A percentile compares a stretch with the other conserved stretches of the same genome.
Conservation (phyloP, 768 basidiomycete species). For the Phaeotremella fagi region DNA sequence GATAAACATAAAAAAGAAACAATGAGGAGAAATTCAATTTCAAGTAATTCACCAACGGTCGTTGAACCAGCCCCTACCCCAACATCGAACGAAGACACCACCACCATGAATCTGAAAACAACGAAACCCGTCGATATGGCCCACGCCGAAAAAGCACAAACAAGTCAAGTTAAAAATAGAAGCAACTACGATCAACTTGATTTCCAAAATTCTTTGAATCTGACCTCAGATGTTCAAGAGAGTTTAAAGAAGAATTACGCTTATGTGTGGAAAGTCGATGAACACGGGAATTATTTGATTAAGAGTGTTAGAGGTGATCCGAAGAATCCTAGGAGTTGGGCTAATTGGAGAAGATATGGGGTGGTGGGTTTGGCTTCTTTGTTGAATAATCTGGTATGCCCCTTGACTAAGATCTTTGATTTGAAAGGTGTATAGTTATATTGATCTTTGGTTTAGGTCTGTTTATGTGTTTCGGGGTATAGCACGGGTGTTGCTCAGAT, state of each 20-base stretch:
- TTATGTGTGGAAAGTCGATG: constrained; percentile 18
- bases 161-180: not conserved
- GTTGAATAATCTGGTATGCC: constrained; percentile 29
- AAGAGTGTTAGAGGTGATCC: constrained; percentile 14
- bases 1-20: no score
- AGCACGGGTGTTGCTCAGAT: constrained; percentile 27
- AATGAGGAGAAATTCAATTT: not conserved
- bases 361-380: constrained; percentile 20
- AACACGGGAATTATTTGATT: constrained; percentile 20
- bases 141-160: not conserved
- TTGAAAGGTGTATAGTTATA: no score
- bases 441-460: constrained; percentile 21
- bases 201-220: not conserved
- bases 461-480: constrained; percentile 28
- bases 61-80: not conserved
- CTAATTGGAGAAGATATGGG: constrained; percentile 27
- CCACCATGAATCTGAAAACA: not conserved
- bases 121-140: not conserved
- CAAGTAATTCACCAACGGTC: not conserved
- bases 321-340: constrained; percentile 26
- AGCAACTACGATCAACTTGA: not conserved
- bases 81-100: not conserved
- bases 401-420: no score
- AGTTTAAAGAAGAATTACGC: constrained; percentile 11
- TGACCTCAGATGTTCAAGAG: constrained; percentile 3